Percentiles rank a stretch among this genome's conserved stretches.
These are phyloP conservation scores for Diaporthe sp. DNA, from an alignment of 2,329 filamentous ascomycete species.

Conservation along the genomic window DNA sequence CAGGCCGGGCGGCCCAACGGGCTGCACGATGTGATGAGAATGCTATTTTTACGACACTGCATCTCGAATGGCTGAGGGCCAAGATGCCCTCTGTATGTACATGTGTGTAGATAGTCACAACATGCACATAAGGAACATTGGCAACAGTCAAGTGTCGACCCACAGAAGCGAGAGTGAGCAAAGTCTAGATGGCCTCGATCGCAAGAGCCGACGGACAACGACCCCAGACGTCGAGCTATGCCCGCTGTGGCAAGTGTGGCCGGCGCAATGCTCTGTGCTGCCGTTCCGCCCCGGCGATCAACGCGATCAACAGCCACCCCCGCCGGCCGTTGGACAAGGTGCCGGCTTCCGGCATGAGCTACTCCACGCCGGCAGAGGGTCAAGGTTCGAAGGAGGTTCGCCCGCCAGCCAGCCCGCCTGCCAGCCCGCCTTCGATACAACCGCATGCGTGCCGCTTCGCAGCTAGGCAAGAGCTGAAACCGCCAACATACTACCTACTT, in stretches of 20 bases:
- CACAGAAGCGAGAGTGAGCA: neutral
- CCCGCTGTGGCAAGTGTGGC: neutral
- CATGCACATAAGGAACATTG: neutral
- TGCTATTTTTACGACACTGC: conserved; percentile 24
- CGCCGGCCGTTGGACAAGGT: conserved; percentile 4
- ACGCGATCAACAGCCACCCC: neutral
- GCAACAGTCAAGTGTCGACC: neutral
- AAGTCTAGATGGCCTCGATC: neutral
- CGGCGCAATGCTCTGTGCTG: neutral
- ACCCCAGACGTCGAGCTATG: neutral
- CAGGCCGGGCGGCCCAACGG: neutral
- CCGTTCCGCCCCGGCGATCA: conserved; percentile 14
- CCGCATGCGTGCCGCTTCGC: neutral
- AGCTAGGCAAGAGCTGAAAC: neutral
- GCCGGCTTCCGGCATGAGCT: neutral
- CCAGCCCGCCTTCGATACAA: neutral
- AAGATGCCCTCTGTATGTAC: neutral
- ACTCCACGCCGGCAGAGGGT: neutral
- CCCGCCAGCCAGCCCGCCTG: neutral
- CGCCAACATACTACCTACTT: neutral
- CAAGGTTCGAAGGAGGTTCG: neutral
- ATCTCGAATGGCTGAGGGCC: neutral
- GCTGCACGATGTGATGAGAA: conserved; percentile 20
- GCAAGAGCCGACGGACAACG: neutral
- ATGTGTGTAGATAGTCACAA: neutral